Percentiles rank a stretch among this genome's conserved stretches.
Conservation (phyloP, 495 filamentous ascomycete genomes). For the Barbatosphaeria neglecta region DNA sequence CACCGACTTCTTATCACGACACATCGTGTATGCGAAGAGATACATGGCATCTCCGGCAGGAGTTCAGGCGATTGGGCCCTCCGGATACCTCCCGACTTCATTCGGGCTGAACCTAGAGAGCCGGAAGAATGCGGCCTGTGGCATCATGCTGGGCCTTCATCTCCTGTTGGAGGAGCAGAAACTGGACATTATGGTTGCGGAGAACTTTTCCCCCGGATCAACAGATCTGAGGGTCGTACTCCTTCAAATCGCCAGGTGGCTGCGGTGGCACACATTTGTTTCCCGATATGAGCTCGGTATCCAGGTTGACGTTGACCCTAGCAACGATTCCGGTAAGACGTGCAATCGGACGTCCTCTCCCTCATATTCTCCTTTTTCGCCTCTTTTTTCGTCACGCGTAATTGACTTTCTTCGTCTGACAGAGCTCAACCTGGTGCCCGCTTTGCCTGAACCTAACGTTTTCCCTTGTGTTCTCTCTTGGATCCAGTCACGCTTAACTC, state of each 20-base stretch:
- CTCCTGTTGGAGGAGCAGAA: constrained; percentile 81
- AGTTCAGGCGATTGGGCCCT: constrained; percentile 32
- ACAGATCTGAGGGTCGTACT: constrained; percentile 56
- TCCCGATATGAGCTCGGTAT: constrained; percentile 62
- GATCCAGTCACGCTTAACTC: constrained; percentile 55
- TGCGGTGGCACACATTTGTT: constrained; percentile 71
- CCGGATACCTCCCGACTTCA: constrained; percentile 54
- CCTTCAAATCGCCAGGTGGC: constrained; percentile 70
- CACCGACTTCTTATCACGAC: constrained; percentile 29
- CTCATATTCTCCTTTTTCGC: too few species aligned
- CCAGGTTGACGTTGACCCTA: constrained; percentile 23
- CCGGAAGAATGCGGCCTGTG: constrained; percentile 49
- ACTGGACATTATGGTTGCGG: constrained; percentile 52
- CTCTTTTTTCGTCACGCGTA: too few species aligned
- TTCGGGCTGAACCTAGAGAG: constrained; percentile 36
- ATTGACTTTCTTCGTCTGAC: too few species aligned
- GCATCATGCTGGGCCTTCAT: constrained; percentile 68
- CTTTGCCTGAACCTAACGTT: constrained; percentile 44
- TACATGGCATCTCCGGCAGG: constrained; percentile 49
- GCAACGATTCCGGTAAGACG: constrained; percentile 14
- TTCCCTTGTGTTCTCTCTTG: constrained; percentile 53
- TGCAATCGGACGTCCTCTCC: too few species aligned
- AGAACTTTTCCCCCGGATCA: constrained; percentile 38
- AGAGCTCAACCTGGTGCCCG: constrained; percentile 6
- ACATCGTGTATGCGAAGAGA: constrained; percentile 30